Evolutionary conservation across 2,329 filamentous ascomycete species (phyloP).

Genomic region (Zymoseptoria ardabiliae): DNA sequence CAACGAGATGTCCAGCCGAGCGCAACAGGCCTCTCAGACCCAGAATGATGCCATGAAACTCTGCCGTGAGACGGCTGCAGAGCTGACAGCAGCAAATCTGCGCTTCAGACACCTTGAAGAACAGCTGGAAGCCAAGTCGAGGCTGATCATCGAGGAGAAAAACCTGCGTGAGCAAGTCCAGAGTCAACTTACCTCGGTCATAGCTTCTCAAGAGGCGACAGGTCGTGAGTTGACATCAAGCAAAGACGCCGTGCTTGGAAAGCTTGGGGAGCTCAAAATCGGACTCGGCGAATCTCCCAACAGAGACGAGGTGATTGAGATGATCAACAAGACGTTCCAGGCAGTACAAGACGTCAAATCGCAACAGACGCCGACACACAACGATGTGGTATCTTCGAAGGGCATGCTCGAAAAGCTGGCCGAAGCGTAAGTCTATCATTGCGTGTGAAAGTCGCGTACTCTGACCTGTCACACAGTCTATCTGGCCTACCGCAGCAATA

Average conservation of each 20-base stretch:
- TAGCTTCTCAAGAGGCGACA: slow-evolving; percentile 4
- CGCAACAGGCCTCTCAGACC: slow-evolving; percentile 11
- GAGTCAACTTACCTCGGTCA: slow-evolving; percentile 9
- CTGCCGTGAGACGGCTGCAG: slow-evolving; percentile 10
- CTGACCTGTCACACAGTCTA: not conserved
- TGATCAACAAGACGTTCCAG: slow-evolving; percentile 13
- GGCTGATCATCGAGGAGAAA: slow-evolving; percentile 20
- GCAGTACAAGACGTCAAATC: slow-evolving; percentile 15
- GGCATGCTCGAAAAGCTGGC: slow-evolving; percentile 12
- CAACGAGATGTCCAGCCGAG: slow-evolving; percentile 6
- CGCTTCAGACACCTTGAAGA: slow-evolving; percentile 16
- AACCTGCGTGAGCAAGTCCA: slow-evolving; percentile 18
- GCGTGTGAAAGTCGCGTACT: not conserved
- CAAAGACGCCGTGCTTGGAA: slow-evolving; percentile 15
- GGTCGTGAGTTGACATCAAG: slow-evolving; percentile 9
- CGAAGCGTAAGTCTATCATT: slow-evolving; percentile 8
- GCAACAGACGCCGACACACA: slow-evolving; percentile 9
- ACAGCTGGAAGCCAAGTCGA: slow-evolving; percentile 15
- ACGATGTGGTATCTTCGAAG: slow-evolving; percentile 17
- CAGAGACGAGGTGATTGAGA: slow-evolving; percentile 4
- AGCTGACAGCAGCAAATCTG: slow-evolving; percentile 9
- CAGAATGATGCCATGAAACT: slow-evolving; percentile 14
- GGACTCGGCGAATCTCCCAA: slow-evolving; percentile 5
- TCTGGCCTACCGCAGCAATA: not conserved
- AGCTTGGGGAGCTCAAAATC: slow-evolving; percentile 19